Percentiles rank a stretch among this genome's conserved stretches.
phyloP scores from a whole-genome alignment of 768 basidiomycete species.

The Leucosporidium scottii region DNA sequence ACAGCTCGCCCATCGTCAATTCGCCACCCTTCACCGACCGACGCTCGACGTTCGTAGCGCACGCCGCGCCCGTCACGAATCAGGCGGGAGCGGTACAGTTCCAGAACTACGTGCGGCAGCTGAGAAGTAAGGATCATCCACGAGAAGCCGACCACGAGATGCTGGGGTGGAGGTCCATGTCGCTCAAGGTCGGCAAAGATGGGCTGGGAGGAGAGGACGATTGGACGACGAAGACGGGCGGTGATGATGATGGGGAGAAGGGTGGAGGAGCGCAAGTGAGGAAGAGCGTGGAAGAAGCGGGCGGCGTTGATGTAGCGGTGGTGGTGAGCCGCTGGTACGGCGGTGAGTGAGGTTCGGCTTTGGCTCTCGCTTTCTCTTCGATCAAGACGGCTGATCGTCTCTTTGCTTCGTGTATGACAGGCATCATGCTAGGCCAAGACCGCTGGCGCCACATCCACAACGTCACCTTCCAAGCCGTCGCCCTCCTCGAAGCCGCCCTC shows the following conservation, averaged over 20 bases:
- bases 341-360: constrained; percentile 33
- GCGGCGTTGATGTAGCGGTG: constrained; percentile 68
- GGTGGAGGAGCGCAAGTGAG: constrained; percentile 61
- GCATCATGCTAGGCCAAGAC: constrained; percentile 66
- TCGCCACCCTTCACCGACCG: constrained; percentile 73
- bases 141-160: constrained; percentile 56
- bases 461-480: constrained; percentile 56
- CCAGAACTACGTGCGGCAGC: constrained; percentile 7
- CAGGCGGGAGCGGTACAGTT: constrained; percentile 32
- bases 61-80: constrained; percentile 54
- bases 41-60: constrained; percentile 63
- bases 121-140: constrained; percentile 5
- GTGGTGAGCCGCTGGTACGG: constrained; percentile 68
- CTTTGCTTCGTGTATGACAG: background rate
- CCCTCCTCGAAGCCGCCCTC: constrained; percentile 15
- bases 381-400: background rate
- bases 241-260: constrained; percentile 70
- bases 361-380: background rate
- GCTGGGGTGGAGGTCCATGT: constrained; percentile 72
- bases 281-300: constrained; percentile 62
- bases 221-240: constrained; percentile 59
- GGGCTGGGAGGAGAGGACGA: constrained; percentile 69
- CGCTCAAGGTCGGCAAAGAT: constrained; percentile 55
- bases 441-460: constrained; percentile 70
- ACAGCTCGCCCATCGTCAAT: constrained; percentile 28